Evolutionary conservation across 2,329 filamentous ascomycete species (phyloP).

Genomic region (Colletotrichum aenigma): DNA sequence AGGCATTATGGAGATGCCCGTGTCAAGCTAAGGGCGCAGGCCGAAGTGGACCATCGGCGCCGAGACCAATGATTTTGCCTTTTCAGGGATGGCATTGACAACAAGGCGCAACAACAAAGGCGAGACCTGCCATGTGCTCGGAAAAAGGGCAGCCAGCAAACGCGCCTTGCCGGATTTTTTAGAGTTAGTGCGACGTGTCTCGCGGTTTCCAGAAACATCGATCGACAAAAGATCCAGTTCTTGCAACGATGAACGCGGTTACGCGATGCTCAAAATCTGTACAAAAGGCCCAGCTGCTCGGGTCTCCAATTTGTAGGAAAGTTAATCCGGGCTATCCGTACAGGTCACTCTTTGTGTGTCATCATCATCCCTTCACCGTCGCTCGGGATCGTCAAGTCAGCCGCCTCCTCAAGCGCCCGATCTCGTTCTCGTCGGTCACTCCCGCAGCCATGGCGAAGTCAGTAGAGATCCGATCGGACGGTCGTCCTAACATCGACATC

Average conservation of each 20-base stretch:
- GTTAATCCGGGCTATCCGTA: neutral
- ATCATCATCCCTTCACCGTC: neutral
- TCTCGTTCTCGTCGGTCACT: neutral
- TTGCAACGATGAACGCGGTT: neutral
- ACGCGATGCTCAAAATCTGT: neutral
- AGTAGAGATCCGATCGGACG: neutral
- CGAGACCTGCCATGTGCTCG: neutral
- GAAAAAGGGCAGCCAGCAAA: neutral
- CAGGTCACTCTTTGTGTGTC: neutral
- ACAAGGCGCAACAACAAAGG: neutral
- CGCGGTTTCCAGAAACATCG: neutral
- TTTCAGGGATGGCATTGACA: conserved; percentile 11
- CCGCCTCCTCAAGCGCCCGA: neutral
- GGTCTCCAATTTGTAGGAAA: neutral
- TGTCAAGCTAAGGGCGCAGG: conserved; percentile 13
- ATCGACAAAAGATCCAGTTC: neutral
- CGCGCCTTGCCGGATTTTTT: neutral
- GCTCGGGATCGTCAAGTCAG: neutral
- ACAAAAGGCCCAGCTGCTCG: neutral
- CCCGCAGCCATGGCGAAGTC: neutral
- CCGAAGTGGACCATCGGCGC: neutral
- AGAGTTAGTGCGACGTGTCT: conserved; percentile 1
- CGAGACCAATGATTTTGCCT: neutral
- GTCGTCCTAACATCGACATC: neutral
- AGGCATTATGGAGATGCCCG: neutral